Evolutionary conservation across 2,329 filamentous ascomycete genomes (phyloP).

Genomic region (Ophiostoma quercus): DNA sequence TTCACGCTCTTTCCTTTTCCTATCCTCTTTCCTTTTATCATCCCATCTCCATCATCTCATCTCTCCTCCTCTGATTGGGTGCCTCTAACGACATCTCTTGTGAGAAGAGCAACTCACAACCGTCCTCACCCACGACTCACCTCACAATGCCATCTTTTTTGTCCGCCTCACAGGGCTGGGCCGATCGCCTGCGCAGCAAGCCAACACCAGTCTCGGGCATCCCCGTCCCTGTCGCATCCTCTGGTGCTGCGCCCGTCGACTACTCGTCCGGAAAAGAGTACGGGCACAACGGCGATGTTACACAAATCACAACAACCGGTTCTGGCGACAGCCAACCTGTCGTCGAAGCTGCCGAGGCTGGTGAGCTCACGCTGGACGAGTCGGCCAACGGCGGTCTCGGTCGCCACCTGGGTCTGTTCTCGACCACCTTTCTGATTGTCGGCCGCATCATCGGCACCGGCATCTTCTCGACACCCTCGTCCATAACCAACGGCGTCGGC

Average conservation of each 20-base stretch:
- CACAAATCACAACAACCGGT: not conserved
- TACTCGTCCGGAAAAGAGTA: not conserved
- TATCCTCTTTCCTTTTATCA: not conserved
- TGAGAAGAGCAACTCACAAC: not conserved
- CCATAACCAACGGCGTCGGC: conserved; percentile 48
- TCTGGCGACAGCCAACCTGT: conserved; percentile 3
- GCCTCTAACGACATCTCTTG: not conserved
- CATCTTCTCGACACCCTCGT: conserved; percentile 51
- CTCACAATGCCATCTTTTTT: not conserved
- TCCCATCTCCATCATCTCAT: not conserved
- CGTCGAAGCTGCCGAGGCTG: conserved; percentile 21
- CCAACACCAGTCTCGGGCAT: not conserved
- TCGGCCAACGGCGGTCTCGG: conserved; percentile 23
- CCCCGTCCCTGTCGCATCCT: not conserved
- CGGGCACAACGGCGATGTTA: not conserved
- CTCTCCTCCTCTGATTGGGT: not conserved
- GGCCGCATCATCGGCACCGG: conserved; percentile 33
- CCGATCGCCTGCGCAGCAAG: not conserved
- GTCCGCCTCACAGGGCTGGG: conserved; percentile 4
- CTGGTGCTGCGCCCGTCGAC: not conserved
- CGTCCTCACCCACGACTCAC: not conserved
- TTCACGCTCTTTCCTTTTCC: not conserved
- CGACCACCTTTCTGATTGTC: conserved; percentile 28
- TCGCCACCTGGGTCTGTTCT: conserved; percentile 26
- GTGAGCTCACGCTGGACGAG: conserved; percentile 26